phyloP scores from a whole-genome alignment of 352 stramenopile genomes.

The Aphanomyces euteiches region DNA sequence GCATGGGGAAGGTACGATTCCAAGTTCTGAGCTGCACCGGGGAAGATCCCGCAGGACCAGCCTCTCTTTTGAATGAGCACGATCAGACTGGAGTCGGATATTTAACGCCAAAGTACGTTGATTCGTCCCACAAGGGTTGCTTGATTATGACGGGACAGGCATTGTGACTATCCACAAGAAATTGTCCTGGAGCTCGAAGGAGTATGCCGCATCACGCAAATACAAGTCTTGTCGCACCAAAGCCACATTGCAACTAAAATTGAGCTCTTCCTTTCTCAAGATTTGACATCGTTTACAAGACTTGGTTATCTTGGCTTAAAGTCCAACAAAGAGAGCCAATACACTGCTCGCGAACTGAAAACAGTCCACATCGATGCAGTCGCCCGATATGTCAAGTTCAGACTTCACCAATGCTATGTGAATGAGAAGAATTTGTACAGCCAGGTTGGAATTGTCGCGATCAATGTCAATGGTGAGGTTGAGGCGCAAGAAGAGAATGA shows the following conservation, averaged over 20 bases:
- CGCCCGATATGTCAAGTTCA: constrained; percentile 79
- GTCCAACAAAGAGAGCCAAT: constrained; percentile 76
- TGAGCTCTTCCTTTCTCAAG: constrained; percentile 80
- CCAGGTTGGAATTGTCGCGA: constrained; percentile 88
- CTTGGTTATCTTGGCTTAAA: constrained; percentile 83
- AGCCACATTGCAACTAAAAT: constrained; percentile 91
- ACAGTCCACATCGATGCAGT: constrained; percentile 87
- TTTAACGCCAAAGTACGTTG: constrained; percentile 69
- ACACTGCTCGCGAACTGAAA: constrained; percentile 90
- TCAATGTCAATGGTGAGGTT: constrained; percentile 79
- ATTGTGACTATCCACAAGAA: constrained; percentile 92
- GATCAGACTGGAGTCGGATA: constrained; percentile 53
- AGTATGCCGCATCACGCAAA: constrained; percentile 58
- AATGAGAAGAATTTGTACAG: constrained; percentile 89
- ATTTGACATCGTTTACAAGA: constrained; percentile 59
- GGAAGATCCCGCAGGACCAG: constrained; percentile 83
- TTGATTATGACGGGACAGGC: constrained; percentile 38
- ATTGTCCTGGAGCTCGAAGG: constrained; percentile 82
- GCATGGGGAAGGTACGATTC: constrained; percentile 84
- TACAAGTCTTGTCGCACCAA: constrained; percentile 90
- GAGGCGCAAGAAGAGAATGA: constrained; percentile 27
- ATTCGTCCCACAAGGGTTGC: too few species aligned
- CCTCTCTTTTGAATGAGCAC: constrained; percentile 81
- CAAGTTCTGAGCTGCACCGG: constrained; percentile 78
- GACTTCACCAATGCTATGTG: constrained; percentile 85